Conservation (phyloP, 148 eudicot genomes). For the Salicornia ramosissima region DNA sequence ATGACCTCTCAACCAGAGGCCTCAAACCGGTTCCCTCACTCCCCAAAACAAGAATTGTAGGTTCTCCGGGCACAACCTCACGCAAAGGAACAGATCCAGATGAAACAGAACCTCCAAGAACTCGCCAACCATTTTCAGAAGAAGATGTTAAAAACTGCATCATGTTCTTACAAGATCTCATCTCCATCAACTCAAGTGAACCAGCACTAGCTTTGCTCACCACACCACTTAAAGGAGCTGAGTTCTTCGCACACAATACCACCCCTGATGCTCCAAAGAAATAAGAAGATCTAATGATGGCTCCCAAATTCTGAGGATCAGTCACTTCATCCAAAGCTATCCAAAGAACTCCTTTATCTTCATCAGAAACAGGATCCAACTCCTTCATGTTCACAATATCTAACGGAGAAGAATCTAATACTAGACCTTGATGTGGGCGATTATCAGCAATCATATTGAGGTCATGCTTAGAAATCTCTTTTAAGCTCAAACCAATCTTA, state of each 20-base stretch:
- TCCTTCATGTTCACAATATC: conserved; percentile 79
- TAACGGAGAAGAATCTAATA: conserved; percentile 88
- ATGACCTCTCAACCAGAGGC: conserved; percentile 93
- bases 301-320: conserved; percentile 96
- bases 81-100: conserved; percentile 64
- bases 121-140: conserved; percentile 90
- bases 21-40: conserved; percentile 98
- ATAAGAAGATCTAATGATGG: conserved; percentile 83
- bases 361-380: conserved; percentile 50
- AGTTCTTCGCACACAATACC: conserved; percentile 88
- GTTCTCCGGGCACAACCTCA: conserved; percentile 55
- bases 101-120: conserved; percentile 83
- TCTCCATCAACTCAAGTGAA: conserved; percentile 82
- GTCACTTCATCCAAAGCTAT: conserved; percentile 94
- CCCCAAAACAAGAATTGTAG: conserved; percentile 94
- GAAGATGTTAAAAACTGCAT: conserved; percentile 88
- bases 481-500: conserved; percentile 54
- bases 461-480: conserved; percentile 87
- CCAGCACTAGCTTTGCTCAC: conserved; percentile 99
- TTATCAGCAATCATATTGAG: conserved; percentile 87
- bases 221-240: conserved; percentile 95
- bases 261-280: conserved; percentile 93
- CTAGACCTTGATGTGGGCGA: conserved; percentile 94
- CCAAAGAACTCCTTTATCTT: conserved; percentile 67
- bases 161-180: conserved; percentile 91